phyloP scores from a whole-genome alignment of 163 green algal genomes.

The Chlorella variabilis region DNA sequence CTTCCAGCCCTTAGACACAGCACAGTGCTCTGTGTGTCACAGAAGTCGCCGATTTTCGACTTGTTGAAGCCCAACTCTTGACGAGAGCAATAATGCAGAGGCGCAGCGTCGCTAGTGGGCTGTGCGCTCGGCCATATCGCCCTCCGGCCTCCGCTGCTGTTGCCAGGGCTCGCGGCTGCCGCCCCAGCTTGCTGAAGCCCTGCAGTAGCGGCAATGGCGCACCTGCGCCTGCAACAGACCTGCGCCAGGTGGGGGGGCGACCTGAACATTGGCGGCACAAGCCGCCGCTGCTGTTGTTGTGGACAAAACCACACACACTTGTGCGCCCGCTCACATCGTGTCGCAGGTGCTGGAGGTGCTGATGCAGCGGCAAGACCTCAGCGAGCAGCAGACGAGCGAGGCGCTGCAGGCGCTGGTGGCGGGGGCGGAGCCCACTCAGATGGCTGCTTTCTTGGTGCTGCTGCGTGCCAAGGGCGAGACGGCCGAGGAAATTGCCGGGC shows the following conservation, averaged over 20 bases:
- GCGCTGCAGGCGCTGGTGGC: conserved; percentile 80
- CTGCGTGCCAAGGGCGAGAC: conserved; percentile 98
- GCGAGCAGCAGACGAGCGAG: conserved; percentile 64
- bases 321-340: no score
- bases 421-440: conserved; percentile 82
- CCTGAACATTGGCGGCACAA: background rate
- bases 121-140: background rate
- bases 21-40: no score
- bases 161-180: background rate
- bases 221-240: background rate
- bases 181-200: background rate
- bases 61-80: no score
- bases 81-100: background rate
- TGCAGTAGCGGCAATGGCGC: conserved; percentile 15
- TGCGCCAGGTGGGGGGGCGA: conserved; percentile 7
- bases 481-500: conserved; percentile 88
- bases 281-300: background rate
- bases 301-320: no score
- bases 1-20: no score
- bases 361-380: conserved; percentile 72
- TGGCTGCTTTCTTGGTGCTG: conserved; percentile 94
- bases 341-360: conserved; percentile 81
- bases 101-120: background rate
- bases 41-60: no score
- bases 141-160: background rate